phyloP scores from a whole-genome alignment of 2,329 filamentous ascomycete species.

The Ophiostoma tasmaniense region DNA sequence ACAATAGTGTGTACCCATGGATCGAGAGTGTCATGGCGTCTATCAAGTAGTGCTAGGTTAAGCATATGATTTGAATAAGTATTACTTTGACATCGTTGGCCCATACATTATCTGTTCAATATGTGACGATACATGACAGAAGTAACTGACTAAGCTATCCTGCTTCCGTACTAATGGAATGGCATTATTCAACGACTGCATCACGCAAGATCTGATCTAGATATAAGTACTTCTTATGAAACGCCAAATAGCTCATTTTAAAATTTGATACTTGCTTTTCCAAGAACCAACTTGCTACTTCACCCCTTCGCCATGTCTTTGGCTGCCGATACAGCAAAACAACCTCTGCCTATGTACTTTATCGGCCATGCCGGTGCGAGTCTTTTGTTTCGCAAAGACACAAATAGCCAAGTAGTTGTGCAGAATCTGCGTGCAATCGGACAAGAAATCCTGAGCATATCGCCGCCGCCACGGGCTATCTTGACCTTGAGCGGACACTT shows the following conservation, averaged over 20 bases:
- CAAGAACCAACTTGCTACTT: not conserved
- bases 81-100: not conserved
- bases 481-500: not conserved
- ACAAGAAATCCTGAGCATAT: not conserved
- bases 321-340: not conserved
- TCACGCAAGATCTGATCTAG: not conserved
- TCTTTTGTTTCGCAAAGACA: not conserved
- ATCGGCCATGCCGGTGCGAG: not conserved
- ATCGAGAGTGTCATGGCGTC: conserved; percentile 47
- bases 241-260: too few species aligned
- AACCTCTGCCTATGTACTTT: not conserved
- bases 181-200: not conserved
- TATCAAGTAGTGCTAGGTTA: conserved; percentile 11
- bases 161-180: not conserved
- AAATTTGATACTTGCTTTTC: too few species aligned
- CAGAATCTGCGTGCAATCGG: not conserved
- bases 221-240: too few species aligned
- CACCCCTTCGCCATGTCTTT: not conserved
- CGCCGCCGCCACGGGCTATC: not conserved
- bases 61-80: not conserved
- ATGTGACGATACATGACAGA: not conserved
- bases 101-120: not conserved
- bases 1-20: conserved; percentile 51
- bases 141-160: not conserved
- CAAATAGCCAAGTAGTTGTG: not conserved